Evolutionary conservation across 495 filamentous ascomycete genomes (phyloP).

Genomic region (Thermothielavioides terrestris): DNA sequence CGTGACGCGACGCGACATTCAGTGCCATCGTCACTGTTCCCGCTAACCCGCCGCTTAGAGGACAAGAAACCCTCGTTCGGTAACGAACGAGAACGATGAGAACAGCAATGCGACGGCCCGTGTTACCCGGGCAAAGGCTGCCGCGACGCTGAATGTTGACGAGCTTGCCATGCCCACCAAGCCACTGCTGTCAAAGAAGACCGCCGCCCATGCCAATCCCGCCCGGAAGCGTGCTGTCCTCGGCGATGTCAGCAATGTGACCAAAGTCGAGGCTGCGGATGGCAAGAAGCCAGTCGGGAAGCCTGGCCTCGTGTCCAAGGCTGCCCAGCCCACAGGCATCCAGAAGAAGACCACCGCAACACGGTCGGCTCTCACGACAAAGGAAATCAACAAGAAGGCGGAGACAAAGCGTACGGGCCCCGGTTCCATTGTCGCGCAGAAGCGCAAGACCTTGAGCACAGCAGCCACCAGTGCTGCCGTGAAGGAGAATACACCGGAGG

Average conservation of each 20-base stretch:
- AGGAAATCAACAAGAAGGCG: constrained; percentile 60
- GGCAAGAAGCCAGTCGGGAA: constrained; percentile 64
- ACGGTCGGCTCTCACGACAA: constrained; percentile 52
- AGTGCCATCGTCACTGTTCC: not conserved
- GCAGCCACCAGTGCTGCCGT: constrained; percentile 27
- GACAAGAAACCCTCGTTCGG: constrained; percentile 42
- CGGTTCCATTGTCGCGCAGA: constrained; percentile 56
- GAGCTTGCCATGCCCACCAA: constrained; percentile 50
- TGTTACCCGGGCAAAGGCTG: constrained; percentile 86
- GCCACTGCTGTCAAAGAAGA: constrained; percentile 67
- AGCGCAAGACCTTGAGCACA: constrained; percentile 39
- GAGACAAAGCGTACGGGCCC: constrained; percentile 67
- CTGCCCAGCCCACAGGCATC: constrained; percentile 63
- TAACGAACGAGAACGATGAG: constrained; percentile 91
- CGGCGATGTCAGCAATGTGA: constrained; percentile 92
- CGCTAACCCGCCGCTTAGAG: constrained; percentile 3
- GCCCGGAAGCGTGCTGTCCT: constrained; percentile 65
- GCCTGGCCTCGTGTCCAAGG: constrained; percentile 64
- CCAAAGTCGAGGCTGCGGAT: constrained; percentile 60
- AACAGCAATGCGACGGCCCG: constrained; percentile 63
- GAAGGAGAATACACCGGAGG: constrained; percentile 52
- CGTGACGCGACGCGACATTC: constrained; percentile 3
- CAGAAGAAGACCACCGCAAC: constrained; percentile 66
- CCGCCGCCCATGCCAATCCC: constrained; percentile 41
- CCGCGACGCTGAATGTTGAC: constrained; percentile 52